Evolutionary conservation across 768 basidiomycete genomes (phyloP).

Genomic region (Tricholoma furcatifolium): DNA sequence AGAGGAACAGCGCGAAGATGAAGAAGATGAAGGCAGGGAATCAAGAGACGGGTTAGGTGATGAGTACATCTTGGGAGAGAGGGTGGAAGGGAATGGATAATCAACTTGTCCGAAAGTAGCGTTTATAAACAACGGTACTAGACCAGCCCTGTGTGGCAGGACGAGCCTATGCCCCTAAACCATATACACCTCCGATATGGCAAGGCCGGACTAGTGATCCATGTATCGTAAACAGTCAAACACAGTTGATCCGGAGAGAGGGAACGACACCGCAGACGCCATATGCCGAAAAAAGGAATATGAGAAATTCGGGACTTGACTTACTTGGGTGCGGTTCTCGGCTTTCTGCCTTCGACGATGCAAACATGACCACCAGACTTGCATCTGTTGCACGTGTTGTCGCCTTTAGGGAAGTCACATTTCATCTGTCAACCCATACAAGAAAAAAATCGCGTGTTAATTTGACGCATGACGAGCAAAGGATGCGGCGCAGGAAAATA

Average conservation of each 20-base stretch:
- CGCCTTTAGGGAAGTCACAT: constrained; percentile 74
- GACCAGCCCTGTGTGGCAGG: constrained; percentile 6
- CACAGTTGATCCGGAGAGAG: constrained; percentile 12
- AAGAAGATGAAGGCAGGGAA: constrained; percentile 19
- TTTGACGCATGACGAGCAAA: neutral
- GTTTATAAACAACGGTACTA: constrained; percentile 13
- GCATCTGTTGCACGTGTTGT: constrained; percentile 79
- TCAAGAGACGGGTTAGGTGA: constrained; percentile 19
- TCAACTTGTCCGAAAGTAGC: neutral
- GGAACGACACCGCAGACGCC: constrained; percentile 8
- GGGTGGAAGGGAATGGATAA: neutral
- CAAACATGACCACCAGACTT: constrained; percentile 71
- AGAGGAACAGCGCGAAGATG: constrained; percentile 24
- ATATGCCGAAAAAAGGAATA: constrained; percentile 18
- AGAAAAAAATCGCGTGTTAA: neutral
- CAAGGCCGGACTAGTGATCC: constrained; percentile 8
- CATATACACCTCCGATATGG: constrained; percentile 11
- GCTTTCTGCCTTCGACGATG: constrained; percentile 82
- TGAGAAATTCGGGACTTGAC: constrained; percentile 29
- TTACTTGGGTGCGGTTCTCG: constrained; percentile 78
- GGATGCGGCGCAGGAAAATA: neutral
- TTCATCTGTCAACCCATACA: constrained; percentile 63
- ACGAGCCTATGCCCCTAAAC: constrained; percentile 1
- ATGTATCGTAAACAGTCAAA: constrained; percentile 9
- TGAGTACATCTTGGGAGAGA: constrained; percentile 15